Base-by-base conservation (phyloP, 2,329 filamentous ascomycete genomes). In the Talaromyces sp. region DNA sequence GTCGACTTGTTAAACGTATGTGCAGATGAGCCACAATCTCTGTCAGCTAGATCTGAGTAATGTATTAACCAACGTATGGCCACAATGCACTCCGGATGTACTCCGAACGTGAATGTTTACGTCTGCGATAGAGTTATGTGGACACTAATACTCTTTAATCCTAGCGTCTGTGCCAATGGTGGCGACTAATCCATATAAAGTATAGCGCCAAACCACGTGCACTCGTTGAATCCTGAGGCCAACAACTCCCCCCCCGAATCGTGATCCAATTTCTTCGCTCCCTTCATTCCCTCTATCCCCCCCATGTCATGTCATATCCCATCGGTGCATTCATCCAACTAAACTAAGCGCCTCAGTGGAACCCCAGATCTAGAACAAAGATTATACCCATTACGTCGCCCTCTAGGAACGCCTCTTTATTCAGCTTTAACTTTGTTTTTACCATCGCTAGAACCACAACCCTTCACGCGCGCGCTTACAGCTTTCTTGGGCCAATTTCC, bases 61-160 rank as follows among this genome's bases (percentile, higher is more conserved):
- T 31, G 35, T 37, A 13, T 37, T 37, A 13, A 13, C 35, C 35
- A 31, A 31, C 27, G 27, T 31, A 31, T 37, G 35, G 13, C 35
- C 35, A 37, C 10, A 11, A 37, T 37, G 35, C 10, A 37, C 35
- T 37, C 35, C 13, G 5, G 13, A 37, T 37, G 10, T 9, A 37
- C 35, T 37, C 35, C 11, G 7, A 37, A 37, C 11, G 11, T 37
- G 9, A 37, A 13, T 31, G 27, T 31, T 31, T 31, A 6, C 5
- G 27, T 37, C 13, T 8, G 9, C 35, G 35, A 37, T 3, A 10
- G 35, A 37, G 9, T 37, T 31, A 19, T 13, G 63, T 35, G 63
- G 63, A 65, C 63, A 50, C 31, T 65, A 65, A 65, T 31, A 41
- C 41, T 2, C 4, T 65, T 33, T 37, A 1, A 16, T n/a, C 2